Conservation (phyloP, 345 rosid genomes). For the Aurinia saxatilis region DNA sequence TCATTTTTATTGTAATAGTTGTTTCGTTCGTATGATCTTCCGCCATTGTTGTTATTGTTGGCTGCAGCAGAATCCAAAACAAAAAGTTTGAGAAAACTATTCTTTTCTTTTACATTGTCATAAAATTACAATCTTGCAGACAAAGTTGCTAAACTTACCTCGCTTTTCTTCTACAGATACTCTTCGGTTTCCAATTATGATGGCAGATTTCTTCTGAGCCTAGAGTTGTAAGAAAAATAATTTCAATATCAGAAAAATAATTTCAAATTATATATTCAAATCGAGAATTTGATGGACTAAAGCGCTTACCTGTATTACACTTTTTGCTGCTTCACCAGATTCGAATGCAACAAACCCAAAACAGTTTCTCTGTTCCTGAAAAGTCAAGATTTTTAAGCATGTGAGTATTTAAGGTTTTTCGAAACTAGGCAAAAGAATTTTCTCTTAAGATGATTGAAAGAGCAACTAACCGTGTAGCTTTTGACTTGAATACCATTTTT, state of each 20-base stretch:
- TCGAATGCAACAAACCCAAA: slow-evolving; percentile 81
- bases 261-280: not conserved
- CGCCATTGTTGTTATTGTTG: slow-evolving; percentile 24
- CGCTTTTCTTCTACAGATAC: slow-evolving; percentile 63
- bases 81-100: not conserved
- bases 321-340: slow-evolving; percentile 43
- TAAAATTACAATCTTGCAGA: not conserved
- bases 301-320: slow-evolving; percentile 47
- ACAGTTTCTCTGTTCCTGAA: slow-evolving; percentile 31
- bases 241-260: not conserved
- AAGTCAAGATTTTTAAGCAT: slow-evolving; percentile 12
- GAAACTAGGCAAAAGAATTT: not conserved
- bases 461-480: slow-evolving; percentile 21
- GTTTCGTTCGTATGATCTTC: slow-evolving; percentile 30
- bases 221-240: slow-evolving; percentile 6
- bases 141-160: slow-evolving; percentile 36
- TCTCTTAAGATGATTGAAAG: not conserved
- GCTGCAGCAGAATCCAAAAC: slow-evolving; percentile 24
- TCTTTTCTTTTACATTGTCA: not conserved
- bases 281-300: not conserved
- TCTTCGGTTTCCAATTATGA: slow-evolving; percentile 48
- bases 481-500: slow-evolving; percentile 26
- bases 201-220: slow-evolving; percentile 45
- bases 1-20: slow-evolving; percentile 35
- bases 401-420: not conserved